Evolutionary conservation across 73 alveolate species (phyloP).

Genomic region (Blepharisma stoltei): DNA sequence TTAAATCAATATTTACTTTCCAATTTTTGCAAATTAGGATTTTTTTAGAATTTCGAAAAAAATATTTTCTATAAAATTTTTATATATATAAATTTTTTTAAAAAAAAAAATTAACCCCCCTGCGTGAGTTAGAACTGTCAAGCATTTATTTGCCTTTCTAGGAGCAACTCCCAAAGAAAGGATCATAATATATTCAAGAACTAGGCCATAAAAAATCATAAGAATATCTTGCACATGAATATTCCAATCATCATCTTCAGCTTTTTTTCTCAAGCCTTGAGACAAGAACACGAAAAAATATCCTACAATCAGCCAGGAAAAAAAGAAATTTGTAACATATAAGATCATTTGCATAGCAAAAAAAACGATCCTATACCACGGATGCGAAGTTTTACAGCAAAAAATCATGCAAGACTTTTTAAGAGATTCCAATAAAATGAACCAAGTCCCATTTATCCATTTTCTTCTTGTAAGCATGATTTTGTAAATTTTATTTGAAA

Average conservation of each 20-base stretch:
- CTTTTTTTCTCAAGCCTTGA: background rate
- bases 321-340: background rate
- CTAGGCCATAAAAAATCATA: background rate
- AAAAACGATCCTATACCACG: background rate
- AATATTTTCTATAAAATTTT: too few species aligned
- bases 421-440: conserved; percentile 22
- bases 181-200: background rate
- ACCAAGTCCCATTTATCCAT: conserved; percentile 35
- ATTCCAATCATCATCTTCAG: background rate
- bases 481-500: background rate
- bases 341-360: background rate
- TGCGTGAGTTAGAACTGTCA: too few species aligned
- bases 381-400: background rate
- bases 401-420: background rate
- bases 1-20: too few species aligned
- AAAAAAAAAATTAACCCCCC: too few species aligned
- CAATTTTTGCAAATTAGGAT: too few species aligned
- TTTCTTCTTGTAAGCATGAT: conserved; percentile 8
- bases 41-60: too few species aligned
- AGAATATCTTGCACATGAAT: background rate
- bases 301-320: background rate
- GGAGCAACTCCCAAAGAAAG: conserved; percentile 1
- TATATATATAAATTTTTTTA: too few species aligned
- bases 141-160: background rate
- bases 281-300: background rate